Conservation (phyloP, 345 rosid genomes). For the Microthlaspi erraticum region DNA sequence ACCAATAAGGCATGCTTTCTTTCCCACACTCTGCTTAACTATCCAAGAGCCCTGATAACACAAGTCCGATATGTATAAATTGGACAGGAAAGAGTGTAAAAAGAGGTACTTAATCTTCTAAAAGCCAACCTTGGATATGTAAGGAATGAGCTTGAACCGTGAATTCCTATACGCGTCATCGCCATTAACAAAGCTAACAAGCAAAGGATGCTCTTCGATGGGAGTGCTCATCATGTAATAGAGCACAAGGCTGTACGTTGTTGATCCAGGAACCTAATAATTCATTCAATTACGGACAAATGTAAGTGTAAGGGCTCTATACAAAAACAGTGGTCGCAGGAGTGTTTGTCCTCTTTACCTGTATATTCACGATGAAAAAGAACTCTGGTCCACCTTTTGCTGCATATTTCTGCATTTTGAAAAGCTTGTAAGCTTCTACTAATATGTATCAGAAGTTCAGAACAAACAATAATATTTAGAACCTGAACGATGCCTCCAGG, state of each 20-base stretch:
- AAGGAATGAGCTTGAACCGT: conserved; percentile 96
- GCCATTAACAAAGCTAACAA: conserved; percentile 75
- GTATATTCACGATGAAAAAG: conserved; percentile 88
- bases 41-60: conserved; percentile 90
- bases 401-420: conserved; percentile 81
- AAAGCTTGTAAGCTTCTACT: conserved; percentile 26
- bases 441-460: conserved; percentile 13
- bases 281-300: conserved; percentile 2
- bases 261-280: conserved; percentile 85
- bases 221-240: conserved; percentile 91
- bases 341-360: conserved; percentile 51
- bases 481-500: conserved; percentile 92
- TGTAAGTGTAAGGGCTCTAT: too few relatives aligned
- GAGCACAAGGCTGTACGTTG: conserved; percentile 81
- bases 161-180: conserved; percentile 92
- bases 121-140: conserved; percentile 79
- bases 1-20: conserved; percentile 92
- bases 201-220: conserved; percentile 75
- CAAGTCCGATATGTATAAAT: background rate
- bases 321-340: background rate
- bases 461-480: conserved; percentile 17
- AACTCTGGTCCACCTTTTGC: conserved; percentile 88
- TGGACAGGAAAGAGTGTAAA: background rate
- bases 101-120: background rate
- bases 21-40: conserved; percentile 97